These are phyloP conservation scores for Stagonosporopsis vannaccii DNA, from an alignment of 2,329 filamentous ascomycete species.

Conservation along the genomic window DNA sequence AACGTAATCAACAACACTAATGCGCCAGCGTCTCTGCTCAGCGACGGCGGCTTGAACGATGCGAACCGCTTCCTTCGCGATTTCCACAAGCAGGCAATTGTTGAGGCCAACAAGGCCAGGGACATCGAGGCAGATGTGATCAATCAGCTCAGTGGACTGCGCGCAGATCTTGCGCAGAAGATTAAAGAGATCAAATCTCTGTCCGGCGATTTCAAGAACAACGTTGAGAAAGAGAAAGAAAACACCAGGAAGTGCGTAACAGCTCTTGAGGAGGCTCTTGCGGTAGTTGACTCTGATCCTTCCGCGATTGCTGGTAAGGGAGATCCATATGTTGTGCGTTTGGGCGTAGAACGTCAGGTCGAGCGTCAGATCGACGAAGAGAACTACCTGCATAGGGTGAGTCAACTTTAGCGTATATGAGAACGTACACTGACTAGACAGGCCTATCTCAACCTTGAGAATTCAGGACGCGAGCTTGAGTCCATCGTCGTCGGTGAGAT, in stretches of 20 bases:
- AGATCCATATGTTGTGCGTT: conserved; percentile 86
- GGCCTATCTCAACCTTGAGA: conserved; percentile 94
- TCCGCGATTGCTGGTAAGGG: conserved; percentile 80
- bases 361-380: conserved; percentile 95
- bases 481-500: conserved; percentile 97
- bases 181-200: conserved; percentile 98
- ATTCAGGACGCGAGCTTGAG: conserved; percentile 91
- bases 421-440: conserved; percentile 49
- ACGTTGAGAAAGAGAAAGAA: conserved; percentile 94
- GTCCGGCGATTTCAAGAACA: conserved; percentile 95
- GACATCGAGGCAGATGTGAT: conserved; percentile 95
- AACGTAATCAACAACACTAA: conserved; percentile 83
- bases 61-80: conserved; percentile 80
- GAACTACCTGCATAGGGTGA: conserved; percentile 91
- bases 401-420: conserved; percentile 32
- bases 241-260: conserved; percentile 79
- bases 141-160: conserved; percentile 80
- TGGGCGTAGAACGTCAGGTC: conserved; percentile 87
- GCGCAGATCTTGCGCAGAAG: conserved; percentile 91
- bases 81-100: conserved; percentile 81
- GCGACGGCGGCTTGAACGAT: conserved; percentile 84
- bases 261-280: conserved; percentile 80
- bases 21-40: conserved; percentile 77
- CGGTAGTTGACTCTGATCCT: conserved; percentile 79
- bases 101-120: conserved; percentile 84